A percentile compares a stretch with the other conserved stretches of the same genome.
These are phyloP conservation scores for Saccharomyces jurei DNA, from an alignment of 805 yeast genomes.

Conservation along the genomic window DNA sequence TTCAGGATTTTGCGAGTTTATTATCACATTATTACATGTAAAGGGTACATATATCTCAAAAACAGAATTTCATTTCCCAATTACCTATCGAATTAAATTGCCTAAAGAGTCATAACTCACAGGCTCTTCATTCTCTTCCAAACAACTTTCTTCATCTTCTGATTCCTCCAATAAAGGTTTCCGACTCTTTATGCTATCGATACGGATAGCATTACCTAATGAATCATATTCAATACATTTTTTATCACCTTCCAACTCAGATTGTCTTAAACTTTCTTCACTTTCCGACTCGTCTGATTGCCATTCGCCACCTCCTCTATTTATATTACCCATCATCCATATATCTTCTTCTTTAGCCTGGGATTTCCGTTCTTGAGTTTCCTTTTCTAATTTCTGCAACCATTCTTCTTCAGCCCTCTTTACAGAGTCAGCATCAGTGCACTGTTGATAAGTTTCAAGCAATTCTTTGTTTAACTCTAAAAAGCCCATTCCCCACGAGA, in stretches of 20 bases:
- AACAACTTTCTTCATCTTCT: conserved; percentile 1
- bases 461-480: conserved; percentile 75
- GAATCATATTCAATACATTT: conserved; percentile 14
- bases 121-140: conserved; percentile 13
- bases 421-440: conserved; percentile 75
- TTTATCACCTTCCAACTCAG: neutral
- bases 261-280: conserved; percentile 17
- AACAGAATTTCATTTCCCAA: neutral
- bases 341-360: conserved; percentile 48
- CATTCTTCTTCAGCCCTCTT: conserved; percentile 65
- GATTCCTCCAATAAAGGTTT: neutral
- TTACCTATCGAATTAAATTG: conserved; percentile 8
- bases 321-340: conserved; percentile 75
- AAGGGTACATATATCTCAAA: neutral
- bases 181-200: neutral
- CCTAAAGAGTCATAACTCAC: conserved; percentile 24
- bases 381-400: conserved; percentile 60
- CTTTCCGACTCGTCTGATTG: conserved; percentile 12
- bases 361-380: conserved; percentile 52
- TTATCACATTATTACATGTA: neutral
- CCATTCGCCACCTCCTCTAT: conserved; percentile 34
- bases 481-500: conserved; percentile 91
- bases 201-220: conserved; percentile 12
- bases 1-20: neutral
- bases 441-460: conserved; percentile 61